Conservation (phyloP, 2,329 filamentous ascomycete species). For the Stachybotrys echinatus region DNA sequence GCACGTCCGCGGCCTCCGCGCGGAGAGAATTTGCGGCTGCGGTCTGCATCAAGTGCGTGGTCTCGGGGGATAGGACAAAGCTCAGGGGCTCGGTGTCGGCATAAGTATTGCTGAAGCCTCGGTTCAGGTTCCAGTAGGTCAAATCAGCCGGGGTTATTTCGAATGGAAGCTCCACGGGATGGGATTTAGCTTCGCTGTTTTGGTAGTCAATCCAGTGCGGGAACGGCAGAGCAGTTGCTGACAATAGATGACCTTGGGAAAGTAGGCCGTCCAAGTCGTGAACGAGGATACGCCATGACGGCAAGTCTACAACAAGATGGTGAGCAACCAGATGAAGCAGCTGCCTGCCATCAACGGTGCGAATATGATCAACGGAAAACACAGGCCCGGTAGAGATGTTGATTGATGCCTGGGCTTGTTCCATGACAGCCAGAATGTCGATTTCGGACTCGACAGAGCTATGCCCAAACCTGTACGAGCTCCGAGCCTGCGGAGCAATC, state of each 20-base stretch:
- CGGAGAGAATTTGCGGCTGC: constrained; percentile 40
- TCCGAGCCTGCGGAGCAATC: constrained; percentile 31
- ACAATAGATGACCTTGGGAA: constrained; percentile 35
- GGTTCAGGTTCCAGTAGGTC: constrained; percentile 42
- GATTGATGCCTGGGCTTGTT: constrained; percentile 36
- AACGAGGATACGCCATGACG: constrained; percentile 45
- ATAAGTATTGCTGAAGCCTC: constrained; percentile 35
- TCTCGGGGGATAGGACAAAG: constrained; percentile 37
- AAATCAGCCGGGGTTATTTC: constrained; percentile 32
- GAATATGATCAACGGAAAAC: constrained; percentile 44
- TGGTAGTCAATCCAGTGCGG: constrained; percentile 44
- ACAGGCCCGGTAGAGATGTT: constrained; percentile 45
- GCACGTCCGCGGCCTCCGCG: constrained; percentile 48
- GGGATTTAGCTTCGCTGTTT: constrained; percentile 26
- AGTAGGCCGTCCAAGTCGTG: constrained; percentile 46
- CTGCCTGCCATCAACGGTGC: constrained; percentile 38
- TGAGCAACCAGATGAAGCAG: constrained; percentile 45
- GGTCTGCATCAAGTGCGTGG: constrained; percentile 35
- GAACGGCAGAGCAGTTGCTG: constrained; percentile 40
- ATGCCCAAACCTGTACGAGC: constrained; percentile 39
- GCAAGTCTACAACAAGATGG: constrained; percentile 45
- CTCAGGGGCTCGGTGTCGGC: constrained; percentile 33
- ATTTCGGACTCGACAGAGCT: constrained; percentile 32
- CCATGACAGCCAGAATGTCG: constrained; percentile 35
- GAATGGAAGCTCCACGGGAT: constrained; percentile 30